Evolutionary conservation across 2,329 filamentous ascomycete genomes (phyloP), one percentile per base, ranked within the genome.

Genomic region (Botryosphaeria agaves): DNA sequence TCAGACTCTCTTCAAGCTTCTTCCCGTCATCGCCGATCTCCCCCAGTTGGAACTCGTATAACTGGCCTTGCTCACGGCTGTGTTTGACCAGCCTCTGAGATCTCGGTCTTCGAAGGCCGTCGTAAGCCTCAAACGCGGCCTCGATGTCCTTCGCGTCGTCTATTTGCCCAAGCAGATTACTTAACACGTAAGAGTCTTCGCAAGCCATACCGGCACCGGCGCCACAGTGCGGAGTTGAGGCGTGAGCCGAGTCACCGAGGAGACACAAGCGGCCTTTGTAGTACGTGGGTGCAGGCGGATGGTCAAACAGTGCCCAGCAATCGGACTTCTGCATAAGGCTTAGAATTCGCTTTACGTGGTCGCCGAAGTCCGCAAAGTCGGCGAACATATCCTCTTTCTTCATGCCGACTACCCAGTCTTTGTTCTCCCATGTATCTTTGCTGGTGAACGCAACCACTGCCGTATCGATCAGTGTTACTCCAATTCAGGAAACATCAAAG

Each of bases 241-340:
- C 66, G 37, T 72, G 68, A 4, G 69, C 69, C 1, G 67, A 66
- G 37, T 72, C 67, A 5, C 68, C 68, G 0, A 67, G 51, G 3
- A 72, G 38, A 27, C 61, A 55, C 6, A 59, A 38, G 0, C 46
- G 41, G 3, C 40, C 38, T 27, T 45, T 44, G 28, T 41, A 47
- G 39, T 57, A 62, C 2, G 47, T 55, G 5, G 41, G 45, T 5
- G 61, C 56, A 6, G 55, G 55, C 7, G 45, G 49, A 32, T 64
- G 56, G 29, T 66, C 49, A 40, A 63, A 65, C 0, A 65, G 36
- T 2, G 56, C 60, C 61, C 61, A 65, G 9, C 60, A 46, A 29
- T 47, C 57, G 37, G 34, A 34, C 9, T 64, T 58, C 3, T 64
- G 58, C 37, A 73, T 54, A 15, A 67, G 42, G 15, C 46, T 37